Percentiles rank a stretch among this genome's conserved stretches.
These are phyloP conservation scores for Nemania serpens DNA, from an alignment of 2,329 filamentous ascomycete species.

Conservation along the genomic window DNA sequence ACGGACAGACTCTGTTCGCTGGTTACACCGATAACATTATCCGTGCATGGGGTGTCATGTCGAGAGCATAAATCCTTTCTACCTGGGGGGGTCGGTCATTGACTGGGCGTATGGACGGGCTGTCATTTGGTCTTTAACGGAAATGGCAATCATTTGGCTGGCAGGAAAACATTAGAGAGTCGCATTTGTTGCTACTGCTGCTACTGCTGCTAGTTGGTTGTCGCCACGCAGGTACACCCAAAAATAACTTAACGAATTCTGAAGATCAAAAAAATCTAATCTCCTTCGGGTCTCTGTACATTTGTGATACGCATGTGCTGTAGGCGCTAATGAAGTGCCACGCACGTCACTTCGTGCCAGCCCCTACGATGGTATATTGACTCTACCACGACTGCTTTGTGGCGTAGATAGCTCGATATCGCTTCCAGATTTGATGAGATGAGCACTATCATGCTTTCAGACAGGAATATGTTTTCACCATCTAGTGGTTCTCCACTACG, in stretches of 20 bases:
- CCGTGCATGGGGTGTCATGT: constrained; percentile 97
- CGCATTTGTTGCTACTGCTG: constrained; percentile 30
- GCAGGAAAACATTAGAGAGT: constrained; percentile 37
- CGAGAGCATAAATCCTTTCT: constrained; percentile 68
- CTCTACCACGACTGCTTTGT: no score
- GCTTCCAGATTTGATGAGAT: no score
- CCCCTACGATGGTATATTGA: no score
- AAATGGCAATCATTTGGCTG: constrained; percentile 40
- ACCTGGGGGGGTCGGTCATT: constrained; percentile 39
- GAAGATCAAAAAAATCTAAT: constrained; percentile 32
- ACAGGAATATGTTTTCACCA: no score
- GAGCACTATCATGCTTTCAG: no score
- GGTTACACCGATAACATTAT: constrained; percentile 99
- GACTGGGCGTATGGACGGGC: constrained; percentile 44
- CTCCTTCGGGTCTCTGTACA: background rate
- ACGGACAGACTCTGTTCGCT: constrained; percentile 98
- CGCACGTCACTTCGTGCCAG: background rate
- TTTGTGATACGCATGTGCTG: constrained; percentile 17
- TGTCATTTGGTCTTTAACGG: constrained; percentile 44
- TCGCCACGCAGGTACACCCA: constrained; percentile 38
- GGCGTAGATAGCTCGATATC: no score
- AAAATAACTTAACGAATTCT: constrained; percentile 39
- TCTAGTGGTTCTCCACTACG: no score
- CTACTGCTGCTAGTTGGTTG: constrained; percentile 31
- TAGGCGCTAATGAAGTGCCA: no score